A percentile compares a stretch with the other conserved stretches of the same genome.
These are phyloP conservation scores for Sungouiozyma ichnusensis DNA, from an alignment of 805 yeast species.

Conservation along the genomic window DNA sequence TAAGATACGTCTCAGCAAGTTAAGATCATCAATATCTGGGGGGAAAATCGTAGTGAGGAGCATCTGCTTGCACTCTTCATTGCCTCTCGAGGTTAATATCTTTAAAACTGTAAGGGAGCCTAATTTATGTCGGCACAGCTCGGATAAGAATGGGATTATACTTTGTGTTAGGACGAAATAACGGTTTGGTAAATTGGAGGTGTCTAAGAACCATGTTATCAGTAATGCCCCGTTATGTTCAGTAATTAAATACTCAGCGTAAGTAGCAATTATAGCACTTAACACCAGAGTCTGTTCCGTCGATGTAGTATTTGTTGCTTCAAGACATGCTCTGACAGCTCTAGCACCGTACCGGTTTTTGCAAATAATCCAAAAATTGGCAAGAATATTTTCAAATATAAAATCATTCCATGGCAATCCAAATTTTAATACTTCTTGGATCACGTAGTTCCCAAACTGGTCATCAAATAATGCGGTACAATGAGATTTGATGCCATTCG, in stretches of 20 bases:
- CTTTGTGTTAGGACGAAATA: constrained; percentile 53
- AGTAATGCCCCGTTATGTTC: constrained; percentile 84
- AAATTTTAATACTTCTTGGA: constrained; percentile 87
- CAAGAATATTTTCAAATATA: constrained; percentile 70
- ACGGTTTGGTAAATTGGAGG: constrained; percentile 56
- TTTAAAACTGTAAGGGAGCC: constrained; percentile 78
- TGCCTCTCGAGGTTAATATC: constrained; percentile 59
- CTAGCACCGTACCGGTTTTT: constrained; percentile 91
- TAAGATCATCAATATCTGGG: neutral
- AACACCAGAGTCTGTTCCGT: constrained; percentile 60
- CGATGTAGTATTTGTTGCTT: constrained; percentile 47
- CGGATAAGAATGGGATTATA: constrained; percentile 50
- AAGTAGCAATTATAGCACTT: constrained; percentile 65
- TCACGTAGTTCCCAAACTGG: constrained; percentile 95
- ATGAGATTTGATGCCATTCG: constrained; percentile 64
- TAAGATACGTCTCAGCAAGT: constrained; percentile 43
- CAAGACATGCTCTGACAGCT: constrained; percentile 87
- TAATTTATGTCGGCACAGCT: constrained; percentile 66
- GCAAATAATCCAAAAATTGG: constrained; percentile 69
- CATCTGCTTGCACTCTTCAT: constrained; percentile 44
- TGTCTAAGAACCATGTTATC: constrained; percentile 90
- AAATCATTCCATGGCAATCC: constrained; percentile 84
- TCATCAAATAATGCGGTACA: constrained; percentile 81
- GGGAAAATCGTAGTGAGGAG: constrained; percentile 54
- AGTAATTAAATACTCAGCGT: constrained; percentile 67